Evolutionary conservation across 352 stramenopile species (phyloP), one percentile per base, ranked within the genome.

Genomic region (Phytopythium sindhum): DNA sequence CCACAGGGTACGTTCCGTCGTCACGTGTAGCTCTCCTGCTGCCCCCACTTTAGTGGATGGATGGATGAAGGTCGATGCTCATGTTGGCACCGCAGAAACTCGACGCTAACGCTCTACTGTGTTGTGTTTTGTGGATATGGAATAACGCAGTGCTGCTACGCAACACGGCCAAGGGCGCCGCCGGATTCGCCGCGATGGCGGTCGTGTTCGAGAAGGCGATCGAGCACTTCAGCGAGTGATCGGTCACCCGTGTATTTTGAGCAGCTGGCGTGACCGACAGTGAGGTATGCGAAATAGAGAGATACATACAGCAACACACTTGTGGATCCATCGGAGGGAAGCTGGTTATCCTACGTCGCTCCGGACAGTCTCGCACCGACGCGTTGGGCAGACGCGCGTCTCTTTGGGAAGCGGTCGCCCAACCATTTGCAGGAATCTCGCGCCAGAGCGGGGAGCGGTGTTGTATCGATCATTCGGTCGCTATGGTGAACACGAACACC

Each of bases 191-290:
- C 4, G 78, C 77, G 54, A 92, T 96, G 80, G 86, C 84, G 31
- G 86, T 93, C 24, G 81, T 93, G 28, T 93, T 96, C 72, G 88
- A 96, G 59, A 94, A 91, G 64, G 81, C 74, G 33, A 84, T 91
- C 33, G 85, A 94, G 67, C 68, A 84, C 57, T 71, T 92, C 14
- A 80, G 69, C 5, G 69, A 57, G 51, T 57, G 42, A 50, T 4
- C 42, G 39, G 14, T 11, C 35, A n/a, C 3, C 33, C 33, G 10
- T 14, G 33, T 39, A 39, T 39, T 14, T 39, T 4, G 33, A 10
- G 33, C 14, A 10, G 33, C 33, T 39, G 33, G 7, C 6, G 10
- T 39, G 6, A 39, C 14, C 33, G 33, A 39, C 6, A 14, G 33
- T 14, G 39, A 48, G 9, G 47, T n/a, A 21, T 21, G 24, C 26